Conservation (phyloP, 345 rosid genomes). For the Dovyalis caffra region DNA sequence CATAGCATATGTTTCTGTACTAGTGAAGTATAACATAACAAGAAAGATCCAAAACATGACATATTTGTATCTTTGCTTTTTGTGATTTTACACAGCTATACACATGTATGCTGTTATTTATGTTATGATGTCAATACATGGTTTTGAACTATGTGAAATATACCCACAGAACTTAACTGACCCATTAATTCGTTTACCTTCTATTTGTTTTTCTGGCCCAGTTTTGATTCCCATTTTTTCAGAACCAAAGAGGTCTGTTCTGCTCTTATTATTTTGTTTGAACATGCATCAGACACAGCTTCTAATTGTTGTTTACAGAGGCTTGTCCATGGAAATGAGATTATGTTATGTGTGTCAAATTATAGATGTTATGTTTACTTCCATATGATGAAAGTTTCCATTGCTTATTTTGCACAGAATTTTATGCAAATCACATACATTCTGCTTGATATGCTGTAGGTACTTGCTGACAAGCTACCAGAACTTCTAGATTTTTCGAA, state of each 20-base stretch:
- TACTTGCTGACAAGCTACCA: slow-evolving; percentile 82
- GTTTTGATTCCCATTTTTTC: neutral
- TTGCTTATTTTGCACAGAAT: neutral
- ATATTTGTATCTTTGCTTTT: neutral
- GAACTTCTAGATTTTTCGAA: slow-evolving; percentile 77
- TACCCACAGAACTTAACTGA: neutral
- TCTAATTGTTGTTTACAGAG: neutral
- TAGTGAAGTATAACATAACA: neutral
- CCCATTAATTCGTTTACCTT: neutral
- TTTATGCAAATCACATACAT: slow-evolving; percentile 1
- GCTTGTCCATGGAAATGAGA: neutral
- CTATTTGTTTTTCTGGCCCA: neutral
- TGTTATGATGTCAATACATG: neutral
- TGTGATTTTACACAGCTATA: neutral
- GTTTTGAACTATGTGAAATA: neutral
- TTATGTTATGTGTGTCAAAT: neutral
- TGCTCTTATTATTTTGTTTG: neutral
- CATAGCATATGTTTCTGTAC: neutral
- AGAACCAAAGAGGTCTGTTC: neutral
- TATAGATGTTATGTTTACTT: neutral
- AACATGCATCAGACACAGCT: neutral
- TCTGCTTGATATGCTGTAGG: slow-evolving; percentile 45
- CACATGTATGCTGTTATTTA: neutral
- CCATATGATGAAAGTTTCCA: neutral
- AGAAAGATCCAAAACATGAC: neutral